Evolutionary conservation across 2,329 filamentous ascomycete genomes (phyloP).

Genomic region (Calonectria henricotiae): DNA sequence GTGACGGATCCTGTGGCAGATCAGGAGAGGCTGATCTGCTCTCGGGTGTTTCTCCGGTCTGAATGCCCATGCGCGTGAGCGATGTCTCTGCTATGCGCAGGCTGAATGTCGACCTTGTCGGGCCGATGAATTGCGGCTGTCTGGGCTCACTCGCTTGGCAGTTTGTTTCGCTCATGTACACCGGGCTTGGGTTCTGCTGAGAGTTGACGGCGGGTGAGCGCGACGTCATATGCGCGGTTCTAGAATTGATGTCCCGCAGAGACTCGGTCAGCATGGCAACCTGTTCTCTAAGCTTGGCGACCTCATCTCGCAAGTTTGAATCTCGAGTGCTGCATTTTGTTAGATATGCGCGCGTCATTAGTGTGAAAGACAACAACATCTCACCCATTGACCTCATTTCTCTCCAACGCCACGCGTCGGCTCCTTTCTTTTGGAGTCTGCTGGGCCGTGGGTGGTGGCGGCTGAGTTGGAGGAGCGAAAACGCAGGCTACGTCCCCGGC

Average conservation of each 20-base stretch:
- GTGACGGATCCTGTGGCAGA: constrained; percentile 54
- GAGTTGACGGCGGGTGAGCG: constrained; percentile 36
- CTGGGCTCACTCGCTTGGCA: constrained; percentile 46
- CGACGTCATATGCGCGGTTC: constrained; percentile 38
- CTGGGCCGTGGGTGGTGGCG: constrained; percentile 31
- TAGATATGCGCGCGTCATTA: neutral
- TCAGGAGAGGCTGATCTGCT: constrained; percentile 45
- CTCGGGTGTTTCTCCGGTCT: constrained; percentile 50
- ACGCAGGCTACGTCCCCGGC: constrained; percentile 50
- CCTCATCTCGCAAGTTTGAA: constrained; percentile 51
- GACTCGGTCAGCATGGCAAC: constrained; percentile 53
- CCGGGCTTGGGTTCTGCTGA: constrained; percentile 41
- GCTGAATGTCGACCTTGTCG: constrained; percentile 57
- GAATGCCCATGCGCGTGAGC: constrained; percentile 58
- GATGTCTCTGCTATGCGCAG: constrained; percentile 58
- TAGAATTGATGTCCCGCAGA: constrained; percentile 49
- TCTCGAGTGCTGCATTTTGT: constrained; percentile 24
- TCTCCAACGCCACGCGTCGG: constrained; percentile 39
- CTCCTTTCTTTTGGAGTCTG: constrained; percentile 43
- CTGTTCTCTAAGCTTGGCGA: constrained; percentile 54
- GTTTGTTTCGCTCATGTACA: constrained; percentile 31
- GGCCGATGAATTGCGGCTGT: constrained; percentile 58
- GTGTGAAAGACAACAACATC: neutral
- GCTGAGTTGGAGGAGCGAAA: constrained; percentile 38
- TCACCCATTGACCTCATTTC: neutral